phyloP scores from a whole-genome alignment of 768 basidiomycete genomes.

The Phylloporus sp. region DNA sequence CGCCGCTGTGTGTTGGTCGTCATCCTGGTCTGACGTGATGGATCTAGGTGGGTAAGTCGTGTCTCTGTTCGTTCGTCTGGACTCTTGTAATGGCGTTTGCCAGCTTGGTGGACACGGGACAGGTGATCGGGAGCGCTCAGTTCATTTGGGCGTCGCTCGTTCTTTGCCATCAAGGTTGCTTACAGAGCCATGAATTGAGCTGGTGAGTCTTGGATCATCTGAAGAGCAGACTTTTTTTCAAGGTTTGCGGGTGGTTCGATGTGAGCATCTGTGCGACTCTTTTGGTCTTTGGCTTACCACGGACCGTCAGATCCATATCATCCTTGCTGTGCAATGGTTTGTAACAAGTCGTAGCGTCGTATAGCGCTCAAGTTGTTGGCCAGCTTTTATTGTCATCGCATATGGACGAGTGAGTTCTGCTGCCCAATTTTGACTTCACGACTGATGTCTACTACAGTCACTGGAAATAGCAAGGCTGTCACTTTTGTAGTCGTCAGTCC shows the following conservation, averaged over 20 bases:
- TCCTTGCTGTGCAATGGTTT: constrained; percentile 2
- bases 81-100: not conserved
- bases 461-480: constrained; percentile 11
- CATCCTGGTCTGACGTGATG: not conserved
- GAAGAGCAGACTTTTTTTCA: not conserved
- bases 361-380: not conserved
- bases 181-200: not conserved
- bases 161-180: not conserved
- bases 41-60: not conserved
- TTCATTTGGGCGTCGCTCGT: not conserved
- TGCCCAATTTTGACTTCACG: not conserved
- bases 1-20: not conserved
- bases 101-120: not conserved
- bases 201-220: not conserved
- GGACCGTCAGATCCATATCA: not conserved
- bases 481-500: constrained; percentile 11
- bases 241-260: not conserved
- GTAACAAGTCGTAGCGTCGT: not conserved
- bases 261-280: not conserved
- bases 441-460: constrained; percentile 7
- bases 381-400: constrained; percentile 15
- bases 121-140: not conserved
- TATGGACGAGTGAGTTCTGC: constrained; percentile 15
- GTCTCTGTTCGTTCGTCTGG: not conserved
- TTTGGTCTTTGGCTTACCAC: not conserved